Conservation (phyloP, 345 rosid species). For the Isatis tinctoria region DNA sequence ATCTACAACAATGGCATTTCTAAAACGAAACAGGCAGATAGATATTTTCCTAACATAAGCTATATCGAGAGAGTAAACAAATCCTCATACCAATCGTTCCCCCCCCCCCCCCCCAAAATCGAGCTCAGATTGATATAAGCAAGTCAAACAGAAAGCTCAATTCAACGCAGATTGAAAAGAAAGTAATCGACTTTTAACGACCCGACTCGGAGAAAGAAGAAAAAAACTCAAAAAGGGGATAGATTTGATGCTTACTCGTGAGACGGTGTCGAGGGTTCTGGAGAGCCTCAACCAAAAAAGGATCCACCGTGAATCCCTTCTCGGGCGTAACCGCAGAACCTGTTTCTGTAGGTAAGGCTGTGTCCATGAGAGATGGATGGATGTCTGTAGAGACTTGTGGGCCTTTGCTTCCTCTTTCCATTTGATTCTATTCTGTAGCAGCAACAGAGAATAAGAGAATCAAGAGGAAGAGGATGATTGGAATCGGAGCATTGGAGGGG, state of each 20-base stretch:
- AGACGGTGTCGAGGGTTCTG: constrained; percentile 87
- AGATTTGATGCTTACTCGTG: constrained; percentile 41
- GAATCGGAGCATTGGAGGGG: constrained; percentile 10
- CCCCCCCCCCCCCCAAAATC: neutral
- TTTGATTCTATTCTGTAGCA: constrained; percentile 6
- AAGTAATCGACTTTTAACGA: no score
- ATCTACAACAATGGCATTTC: neutral
- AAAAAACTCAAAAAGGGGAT: neutral
- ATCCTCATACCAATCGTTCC: neutral
- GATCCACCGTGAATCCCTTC: constrained; percentile 64
- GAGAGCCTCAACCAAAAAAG: constrained; percentile 83
- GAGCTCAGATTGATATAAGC: neutral
- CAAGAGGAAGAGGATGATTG: constrained; percentile 21
- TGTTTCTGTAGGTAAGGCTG: neutral
- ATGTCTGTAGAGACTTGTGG: neutral
- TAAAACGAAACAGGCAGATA: neutral
- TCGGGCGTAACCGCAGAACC: constrained; percentile 1
- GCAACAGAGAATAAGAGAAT: constrained; percentile 18
- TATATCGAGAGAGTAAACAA: neutral
- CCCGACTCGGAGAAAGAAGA: neutral
- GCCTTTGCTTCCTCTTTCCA: constrained; percentile 8
- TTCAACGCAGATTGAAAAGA: neutral
- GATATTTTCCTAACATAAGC: neutral
- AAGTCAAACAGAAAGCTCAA: neutral
- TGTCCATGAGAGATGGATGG: constrained; percentile 15